phyloP scores from a whole-genome alignment of 441 rosid species.

The Pelargonium cotyledonis region DNA sequence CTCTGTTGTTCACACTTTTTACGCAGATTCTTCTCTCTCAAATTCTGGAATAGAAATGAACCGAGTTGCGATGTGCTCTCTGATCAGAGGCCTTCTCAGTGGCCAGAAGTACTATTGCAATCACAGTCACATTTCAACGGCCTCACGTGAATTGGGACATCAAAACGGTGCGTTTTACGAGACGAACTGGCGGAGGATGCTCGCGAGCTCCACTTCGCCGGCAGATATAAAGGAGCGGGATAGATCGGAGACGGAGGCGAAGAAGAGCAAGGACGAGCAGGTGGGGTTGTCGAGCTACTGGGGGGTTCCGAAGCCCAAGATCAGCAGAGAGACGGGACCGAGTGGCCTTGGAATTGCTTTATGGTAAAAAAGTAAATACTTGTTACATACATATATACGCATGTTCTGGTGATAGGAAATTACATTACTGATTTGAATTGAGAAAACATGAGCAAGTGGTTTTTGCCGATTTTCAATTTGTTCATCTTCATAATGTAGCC shows the following conservation, averaged over 20 bases:
- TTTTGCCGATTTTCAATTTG: background rate
- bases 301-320: constrained; percentile 44
- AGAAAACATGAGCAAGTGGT: too few species aligned
- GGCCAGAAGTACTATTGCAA: too few species aligned
- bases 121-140: too few species aligned
- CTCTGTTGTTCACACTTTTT: too few species aligned
- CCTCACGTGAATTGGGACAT: too few species aligned
- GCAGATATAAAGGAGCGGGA: constrained; percentile 9
- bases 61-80: too few species aligned
- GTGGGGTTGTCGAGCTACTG: constrained; percentile 34
- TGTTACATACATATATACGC: background rate
- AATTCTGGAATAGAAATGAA: too few species aligned
- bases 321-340: constrained; percentile 40
- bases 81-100: too few species aligned
- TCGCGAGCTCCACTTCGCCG: too few species aligned
- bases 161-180: too few species aligned
- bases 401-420: background rate
- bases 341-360: constrained; percentile 61
- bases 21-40: too few species aligned
- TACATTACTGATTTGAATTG: background rate
- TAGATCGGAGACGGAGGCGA: constrained; percentile 17
- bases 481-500: constrained; percentile 36
- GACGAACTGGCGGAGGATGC: background rate
- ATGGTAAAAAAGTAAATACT: constrained; percentile 26
- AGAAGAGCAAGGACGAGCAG: constrained; percentile 18